Base-by-base conservation (phyloP, 345 rosid species). In the Zanthoxylum bungeanum region DNA sequence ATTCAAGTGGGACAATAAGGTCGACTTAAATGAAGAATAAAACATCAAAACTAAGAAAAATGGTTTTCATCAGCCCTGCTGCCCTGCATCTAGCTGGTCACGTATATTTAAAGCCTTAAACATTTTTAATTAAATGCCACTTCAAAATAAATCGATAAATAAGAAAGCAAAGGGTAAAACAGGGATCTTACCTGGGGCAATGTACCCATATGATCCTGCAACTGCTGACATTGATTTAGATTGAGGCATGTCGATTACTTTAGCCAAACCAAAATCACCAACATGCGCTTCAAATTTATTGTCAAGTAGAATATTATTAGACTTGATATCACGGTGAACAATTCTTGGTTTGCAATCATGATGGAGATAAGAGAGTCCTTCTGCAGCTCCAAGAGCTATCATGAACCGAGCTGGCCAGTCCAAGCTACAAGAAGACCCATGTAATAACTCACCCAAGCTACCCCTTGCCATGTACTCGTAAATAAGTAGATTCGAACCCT, bases 201-300 rank as follows among this genome's bases (percentile, higher is more conserved):
- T 96, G 80, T 96, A 96, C 7, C 99, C 99, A 72, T 96, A 96
- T 12, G 99, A 93, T 75, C 99, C 99, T 36, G 97, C 99, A 0
- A 96, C 91, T 0, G 96, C 98, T 44, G 99, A 93, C 86, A 96
- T 84, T 17, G 99, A 93, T 85, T 96, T 96, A 0, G 97, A 88
- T 0, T 88, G 93, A 24, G 97, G 97, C 98, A 93, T 84, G 83
- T 91, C 99, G 1, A 96, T 83, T 49, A 93, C 97, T 80, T 96
- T 96, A 9, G 99, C 99, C 71, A 96, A 85, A 34, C 99, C 99
- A 63, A 96, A 96, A 75, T 96, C 99, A 31, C 99, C 99, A 36
- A 96, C 98, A 72, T 89, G 98, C 37, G 99, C 98, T 81, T 93
- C 98, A 50, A 87, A 91, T 44, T 87, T 89, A 49, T 88, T 93